A percentile compares a stretch with the other conserved stretches of the same genome.
phyloP scores from a whole-genome alignment of 176 grass and related monocot genomes.

The Carex scoparia region DNA sequence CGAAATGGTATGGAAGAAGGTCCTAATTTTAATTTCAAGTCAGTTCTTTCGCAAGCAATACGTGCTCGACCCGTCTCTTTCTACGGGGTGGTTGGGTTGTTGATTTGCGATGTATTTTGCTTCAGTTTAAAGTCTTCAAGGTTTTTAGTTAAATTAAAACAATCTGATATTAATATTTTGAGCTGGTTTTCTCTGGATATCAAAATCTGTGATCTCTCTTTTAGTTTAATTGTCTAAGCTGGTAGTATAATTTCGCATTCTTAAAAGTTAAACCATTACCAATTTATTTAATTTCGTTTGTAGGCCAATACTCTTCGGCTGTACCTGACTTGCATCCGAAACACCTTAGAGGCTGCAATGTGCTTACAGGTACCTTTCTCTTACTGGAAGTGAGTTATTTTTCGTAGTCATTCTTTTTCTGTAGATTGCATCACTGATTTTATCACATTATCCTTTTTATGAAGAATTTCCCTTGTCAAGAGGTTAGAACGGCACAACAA shows the following conservation, averaged over 20 bases:
- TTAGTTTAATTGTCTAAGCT: neutral
- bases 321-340: slow-evolving; percentile 91
- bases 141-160: neutral
- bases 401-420: neutral
- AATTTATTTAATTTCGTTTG: slow-evolving; percentile 6
- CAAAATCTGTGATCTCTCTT: neutral
- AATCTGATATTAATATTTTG: neutral
- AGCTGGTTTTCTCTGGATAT: neutral
- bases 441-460: slow-evolving; percentile 8
- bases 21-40: no score
- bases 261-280: neutral
- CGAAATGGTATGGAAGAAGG: no score
- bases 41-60: no score
- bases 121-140: neutral
- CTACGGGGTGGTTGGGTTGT: neutral
- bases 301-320: slow-evolving; percentile 70
- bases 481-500: slow-evolving; percentile 98
- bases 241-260: neutral
- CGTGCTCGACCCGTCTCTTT: neutral
- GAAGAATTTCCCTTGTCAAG: slow-evolving; percentile 98
- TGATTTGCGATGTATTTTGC: neutral
- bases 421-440: neutral
- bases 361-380: slow-evolving; percentile 67
- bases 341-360: slow-evolving; percentile 94
- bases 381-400: neutral